Evolutionary conservation across 192 early-diverging fungal genomes (phyloP), one percentile per base, ranked within the genome.

Genomic region (Coemansia sp.): DNA sequence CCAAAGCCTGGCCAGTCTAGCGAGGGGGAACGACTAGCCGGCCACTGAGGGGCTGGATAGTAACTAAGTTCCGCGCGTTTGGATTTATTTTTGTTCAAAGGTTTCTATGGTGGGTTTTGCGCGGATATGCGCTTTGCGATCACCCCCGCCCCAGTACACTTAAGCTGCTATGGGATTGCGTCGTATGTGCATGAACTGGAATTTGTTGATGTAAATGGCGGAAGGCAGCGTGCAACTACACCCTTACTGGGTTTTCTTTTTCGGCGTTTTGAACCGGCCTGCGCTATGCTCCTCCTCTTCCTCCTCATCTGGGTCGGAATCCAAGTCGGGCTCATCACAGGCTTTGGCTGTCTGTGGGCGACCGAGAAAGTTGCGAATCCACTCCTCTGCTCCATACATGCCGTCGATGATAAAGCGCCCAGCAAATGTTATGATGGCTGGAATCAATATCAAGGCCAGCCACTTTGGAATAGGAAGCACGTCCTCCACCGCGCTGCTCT

Each of bases 71-170:
- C 70, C 70, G 62, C 63, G 76, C 76, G 44, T 57, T 62, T 71
- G 58, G 69, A 59, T 53, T 75, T 65, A 52, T 46, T 75, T 65
- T 78, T 78, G 76, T 78, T 78, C 76, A 35, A 66, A 53, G 52
- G 24, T 53, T 53, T 19, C 52, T 8, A 34, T 4, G 2, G 18
- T 8, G 15, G 0, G 19, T 18, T 34, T 52, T 52, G 48, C 29
- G 29, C n/a, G n/a, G 17, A 34, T n/a, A 32, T 35, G 52, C 27
- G 3, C 5, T 8, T 18, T 32, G 52, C 32, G 29, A 53, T 34
- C 29, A 53, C 52, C 29, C 32, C 29, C 32, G 19, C 15, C 29
- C 32, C 0, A 32, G 7, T 18, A 9, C 17, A 34, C 32, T 8
- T 32, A 15, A 12, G 27, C 52, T 53, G 34, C 27, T 53, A 53